phyloP scores from a whole-genome alignment of 345 rosid genomes.

The Camelina sativa region DNA sequence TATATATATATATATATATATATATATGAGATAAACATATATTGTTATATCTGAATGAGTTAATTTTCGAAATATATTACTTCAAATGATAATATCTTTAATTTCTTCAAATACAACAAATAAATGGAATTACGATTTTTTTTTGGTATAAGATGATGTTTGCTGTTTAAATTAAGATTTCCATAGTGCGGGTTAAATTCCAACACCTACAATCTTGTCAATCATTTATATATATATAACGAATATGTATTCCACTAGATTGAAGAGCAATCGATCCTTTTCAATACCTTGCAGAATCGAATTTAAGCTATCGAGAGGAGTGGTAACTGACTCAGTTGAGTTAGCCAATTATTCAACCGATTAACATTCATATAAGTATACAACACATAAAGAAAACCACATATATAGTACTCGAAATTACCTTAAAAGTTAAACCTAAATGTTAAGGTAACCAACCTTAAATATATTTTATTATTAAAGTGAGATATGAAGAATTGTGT shows the following conservation, averaged over 20 bases:
- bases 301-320: neutral
- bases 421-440: neutral
- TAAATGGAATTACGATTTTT: neutral
- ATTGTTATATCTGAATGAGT: neutral
- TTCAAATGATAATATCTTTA: neutral
- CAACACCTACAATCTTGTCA: neutral
- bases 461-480: neutral
- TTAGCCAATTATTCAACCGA: neutral
- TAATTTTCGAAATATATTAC: neutral
- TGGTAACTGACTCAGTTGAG: neutral
- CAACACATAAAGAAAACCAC: neutral
- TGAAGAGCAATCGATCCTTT: neutral
- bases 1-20: neutral
- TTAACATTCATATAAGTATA: neutral
- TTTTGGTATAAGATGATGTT: too few relatives aligned
- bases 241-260: slow-evolving; percentile 1
- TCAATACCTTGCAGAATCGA: neutral
- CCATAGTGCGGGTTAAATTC: neutral
- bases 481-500: neutral
- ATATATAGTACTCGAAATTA: neutral
- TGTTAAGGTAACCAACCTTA: neutral
- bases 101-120: neutral
- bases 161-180: neutral
- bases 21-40: neutral
- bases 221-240: neutral